phyloP scores from a whole-genome alignment of 352 stramenopile species.

The Phytophthora sansomeana region DNA sequence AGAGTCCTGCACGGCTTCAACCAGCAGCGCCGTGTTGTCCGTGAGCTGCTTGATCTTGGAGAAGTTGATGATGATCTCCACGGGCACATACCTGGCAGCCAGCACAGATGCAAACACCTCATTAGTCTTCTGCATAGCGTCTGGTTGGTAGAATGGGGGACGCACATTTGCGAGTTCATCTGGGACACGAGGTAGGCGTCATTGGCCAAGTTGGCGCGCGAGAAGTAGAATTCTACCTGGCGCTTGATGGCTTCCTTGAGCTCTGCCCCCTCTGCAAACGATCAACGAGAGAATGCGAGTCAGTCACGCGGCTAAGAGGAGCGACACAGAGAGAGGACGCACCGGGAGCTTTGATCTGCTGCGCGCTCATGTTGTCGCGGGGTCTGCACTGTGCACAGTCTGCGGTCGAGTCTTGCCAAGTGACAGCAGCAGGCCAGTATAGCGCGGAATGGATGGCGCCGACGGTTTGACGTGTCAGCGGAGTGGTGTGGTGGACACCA shows the following conservation, averaged over 20 bases:
- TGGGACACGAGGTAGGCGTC: slow-evolving; percentile 90
- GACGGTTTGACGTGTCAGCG: slow-evolving; percentile 35
- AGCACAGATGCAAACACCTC: background rate
- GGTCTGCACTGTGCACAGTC: slow-evolving; percentile 5
- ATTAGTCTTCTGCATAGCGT: background rate
- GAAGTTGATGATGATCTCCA: slow-evolving; percentile 86
- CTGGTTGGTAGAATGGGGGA: slow-evolving; percentile 1
- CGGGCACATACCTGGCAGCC: slow-evolving; percentile 73
- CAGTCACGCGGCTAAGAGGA: background rate
- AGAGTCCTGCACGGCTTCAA: slow-evolving; percentile 80
- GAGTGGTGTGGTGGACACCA: slow-evolving; percentile 9
- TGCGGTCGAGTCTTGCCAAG: slow-evolving; percentile 29
- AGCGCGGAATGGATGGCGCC: slow-evolving; percentile 42
- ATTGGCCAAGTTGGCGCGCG: slow-evolving; percentile 84
- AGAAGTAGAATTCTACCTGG: slow-evolving; percentile 95
- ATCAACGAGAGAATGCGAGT: slow-evolving; percentile 13
- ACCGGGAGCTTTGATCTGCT: slow-evolving; percentile 35
- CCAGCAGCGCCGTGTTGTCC: slow-evolving; percentile 60
- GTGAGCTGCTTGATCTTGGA: slow-evolving; percentile 90
- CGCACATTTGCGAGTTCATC: slow-evolving; percentile 92
- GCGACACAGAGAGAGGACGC: slow-evolving; percentile 1
- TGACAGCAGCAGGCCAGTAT: slow-evolving; percentile 28
- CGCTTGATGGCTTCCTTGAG: slow-evolving; percentile 84
- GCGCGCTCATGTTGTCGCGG: slow-evolving; percentile 32
- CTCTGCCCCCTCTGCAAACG: slow-evolving; percentile 56